phyloP scores from a whole-genome alignment of 1,284 basidiomycete species.

The Ustilago curta region DNA sequence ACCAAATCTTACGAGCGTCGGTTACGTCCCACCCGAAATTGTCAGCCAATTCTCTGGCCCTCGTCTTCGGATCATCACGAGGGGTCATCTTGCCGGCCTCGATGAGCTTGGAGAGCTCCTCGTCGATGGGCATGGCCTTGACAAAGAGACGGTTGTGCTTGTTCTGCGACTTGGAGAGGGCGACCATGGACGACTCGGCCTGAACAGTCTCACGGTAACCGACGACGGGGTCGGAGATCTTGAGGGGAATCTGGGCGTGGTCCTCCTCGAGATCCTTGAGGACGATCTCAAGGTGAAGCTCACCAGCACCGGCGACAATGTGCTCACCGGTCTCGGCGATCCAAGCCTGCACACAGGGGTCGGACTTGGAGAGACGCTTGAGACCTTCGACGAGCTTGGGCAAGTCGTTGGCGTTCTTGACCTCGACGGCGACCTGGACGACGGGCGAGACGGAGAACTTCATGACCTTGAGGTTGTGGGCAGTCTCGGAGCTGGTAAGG shows the following conservation, averaged over 20 bases:
- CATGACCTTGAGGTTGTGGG: constrained; percentile 99
- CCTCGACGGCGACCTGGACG: constrained; percentile 99
- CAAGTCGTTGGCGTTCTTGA: constrained; percentile 99
- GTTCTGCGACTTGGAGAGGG: constrained; percentile 99
- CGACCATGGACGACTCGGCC: constrained; percentile 93
- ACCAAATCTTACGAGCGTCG: constrained; percentile 99
- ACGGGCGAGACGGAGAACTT: constrained; percentile 92
- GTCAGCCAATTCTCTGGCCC: constrained; percentile 95
- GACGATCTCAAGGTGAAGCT: constrained; percentile 99
- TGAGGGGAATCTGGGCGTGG: constrained; percentile 98
- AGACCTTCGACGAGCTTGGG: constrained; percentile 99
- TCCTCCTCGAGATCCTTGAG: constrained; percentile 99
- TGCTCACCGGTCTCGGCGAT: constrained; percentile 94
- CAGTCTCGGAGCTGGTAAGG: constrained; percentile 95
- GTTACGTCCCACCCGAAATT: constrained; percentile 99
- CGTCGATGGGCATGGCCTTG: constrained; percentile 91
- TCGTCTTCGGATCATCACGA: constrained; percentile 97
- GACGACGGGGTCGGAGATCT: constrained; percentile 98
- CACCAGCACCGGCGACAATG: constrained; percentile 99
- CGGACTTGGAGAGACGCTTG: constrained; percentile 99
- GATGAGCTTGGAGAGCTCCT: constrained; percentile 93
- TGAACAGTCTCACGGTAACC: constrained; percentile 98
- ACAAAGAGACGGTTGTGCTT: constrained; percentile 99
- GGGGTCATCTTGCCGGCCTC: constrained; percentile 86
- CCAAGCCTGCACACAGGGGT: constrained; percentile 98